Evolutionary conservation across 768 basidiomycete species (phyloP), one percentile per base, ranked within the genome.

Genomic region (Chlorophyllum brunneum): DNA sequence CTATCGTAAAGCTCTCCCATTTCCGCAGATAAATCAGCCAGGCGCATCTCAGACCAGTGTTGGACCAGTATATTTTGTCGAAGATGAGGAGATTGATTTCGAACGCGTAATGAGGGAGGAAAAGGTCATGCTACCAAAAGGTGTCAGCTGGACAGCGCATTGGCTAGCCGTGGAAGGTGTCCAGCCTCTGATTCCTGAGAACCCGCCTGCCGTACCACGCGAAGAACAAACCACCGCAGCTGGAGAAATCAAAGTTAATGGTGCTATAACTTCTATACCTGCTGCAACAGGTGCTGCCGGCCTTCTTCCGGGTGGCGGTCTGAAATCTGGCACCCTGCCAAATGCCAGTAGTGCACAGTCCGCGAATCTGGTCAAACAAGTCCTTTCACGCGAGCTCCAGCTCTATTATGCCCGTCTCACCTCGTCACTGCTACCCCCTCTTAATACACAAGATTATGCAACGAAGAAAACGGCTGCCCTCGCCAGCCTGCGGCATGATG

Each of bases 81-180:
- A 97, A 55, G 97, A 99, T 64, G 94, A 98, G 59, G 97, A 98
- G 68, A 87, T 99, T 42, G 97, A 98, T 69, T 93, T 99, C 61
- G 91, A 95, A 63, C 90, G 85, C 48, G 84, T 94, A 8, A 69
- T 98, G 36, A 81, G 89, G 49, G 89, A 92, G 61, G 91, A 92
- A 65, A 88, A 93, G 66, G 84, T 93, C 30, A 74, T 79, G 1
- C 69, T 94, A 6, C 91, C 92, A 0, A 85, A 86, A 59, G 86
- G 85, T 36, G 84, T 90, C 50, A 83, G 77, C 58, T 95, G 91
- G 86, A 88, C 85, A 0, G 95, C 97, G 2, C 97, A 99, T 65
- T 99, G 97, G 97, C 78, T 99, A 27, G 95, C 95, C 0, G 93
- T 99, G 33, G 97, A 99, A 61, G 97, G 97, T 22, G 89, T 99